Evolutionary conservation across 495 filamentous ascomycete genomes (phyloP).

Genomic region (Thermothielavioides terrestris): DNA sequence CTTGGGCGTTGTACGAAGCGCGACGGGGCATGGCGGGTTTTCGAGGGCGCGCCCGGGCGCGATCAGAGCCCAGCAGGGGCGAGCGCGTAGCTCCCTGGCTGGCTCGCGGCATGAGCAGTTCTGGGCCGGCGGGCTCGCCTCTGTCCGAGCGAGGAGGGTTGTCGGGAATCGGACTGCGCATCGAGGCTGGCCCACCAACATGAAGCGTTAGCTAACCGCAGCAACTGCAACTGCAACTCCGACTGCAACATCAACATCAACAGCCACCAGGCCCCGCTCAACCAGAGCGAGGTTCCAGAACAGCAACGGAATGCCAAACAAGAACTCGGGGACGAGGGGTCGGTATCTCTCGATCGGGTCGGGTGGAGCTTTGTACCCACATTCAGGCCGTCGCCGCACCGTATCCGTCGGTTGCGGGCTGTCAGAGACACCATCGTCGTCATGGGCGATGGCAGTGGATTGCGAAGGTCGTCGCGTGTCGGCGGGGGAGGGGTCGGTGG

Average conservation of each 20-base stretch:
- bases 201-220: too few relatives aligned
- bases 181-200: conserved; percentile 9
- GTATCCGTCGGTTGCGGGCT: conserved; percentile 42
- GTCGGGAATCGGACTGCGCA: conserved; percentile 26
- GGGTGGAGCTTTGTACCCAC: conserved; percentile 23
- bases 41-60: conserved; percentile 49
- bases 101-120: conserved; percentile 16
- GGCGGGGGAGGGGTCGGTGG: conserved; percentile 32
- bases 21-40: conserved; percentile 65
- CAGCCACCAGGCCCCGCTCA: too few relatives aligned
- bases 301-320: neutral
- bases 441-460: conserved; percentile 18
- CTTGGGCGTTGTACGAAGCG: conserved; percentile 61
- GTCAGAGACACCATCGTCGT: conserved; percentile 30
- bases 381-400: conserved; percentile 39
- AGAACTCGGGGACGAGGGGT: neutral
- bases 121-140: conserved; percentile 24
- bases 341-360: too few relatives aligned
- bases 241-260: too few relatives aligned
- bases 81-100: conserved; percentile 32
- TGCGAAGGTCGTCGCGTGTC: conserved; percentile 32
- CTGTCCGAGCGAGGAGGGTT: conserved; percentile 17
- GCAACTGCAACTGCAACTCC: too few relatives aligned
- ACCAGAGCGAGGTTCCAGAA: neutral
- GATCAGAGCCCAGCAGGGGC: conserved; percentile 49